Evolutionary conservation across 75 land plant genomes (phyloP), one percentile per base, ranked within the genome.

Genomic region (Cupressus sempervirens): DNA sequence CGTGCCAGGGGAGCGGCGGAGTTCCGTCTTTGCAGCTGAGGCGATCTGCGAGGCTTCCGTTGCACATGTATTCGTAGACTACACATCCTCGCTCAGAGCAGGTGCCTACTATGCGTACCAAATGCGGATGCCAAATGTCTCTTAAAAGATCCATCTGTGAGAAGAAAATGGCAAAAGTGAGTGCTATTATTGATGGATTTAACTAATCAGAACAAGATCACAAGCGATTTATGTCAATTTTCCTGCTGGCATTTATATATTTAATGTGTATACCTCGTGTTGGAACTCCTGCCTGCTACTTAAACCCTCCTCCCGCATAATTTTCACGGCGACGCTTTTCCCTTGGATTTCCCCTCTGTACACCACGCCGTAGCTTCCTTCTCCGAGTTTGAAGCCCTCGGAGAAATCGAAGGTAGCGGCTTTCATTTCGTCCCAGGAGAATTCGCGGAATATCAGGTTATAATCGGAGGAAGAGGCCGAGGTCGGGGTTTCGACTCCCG

Each of bases 41-140:
- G 12, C 91, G 91, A 80, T 93, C 92, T 67, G 92, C 95, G 12
- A 95, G 91, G 87, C 88, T 89, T 83, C 97, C 96, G 84, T 88
- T 90, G 38, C 88, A 87, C 62, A 92, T 85, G 73, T 88, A 94
- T 65, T 95, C 97, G 84, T 94, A 94, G 14, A 95, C 84, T 8
- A 95, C 90, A 32, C 90, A 83, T 74, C 88, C 86, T 0, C 87
- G 86, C 81, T 95, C 97, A 16, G 91, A 91, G 77, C 96, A 95
- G 35, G 90, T 86, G 43, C 97, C 97, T 58, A 92, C 82, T 7
- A 95, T 87, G 12, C 87, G 90, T 16, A 94, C 92, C 32, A 95
- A 76, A 89, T 93, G 89, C 52, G 93, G 93, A 80, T 95, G 95
- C 85, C 93, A 86, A 83, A 94, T 45, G 83, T 83, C 84, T 40